Evolutionary conservation across 1,139 yeast genomes (phyloP), one percentile per base, ranked within the genome.

Genomic region (Zygotorulaspora mrakii): DNA sequence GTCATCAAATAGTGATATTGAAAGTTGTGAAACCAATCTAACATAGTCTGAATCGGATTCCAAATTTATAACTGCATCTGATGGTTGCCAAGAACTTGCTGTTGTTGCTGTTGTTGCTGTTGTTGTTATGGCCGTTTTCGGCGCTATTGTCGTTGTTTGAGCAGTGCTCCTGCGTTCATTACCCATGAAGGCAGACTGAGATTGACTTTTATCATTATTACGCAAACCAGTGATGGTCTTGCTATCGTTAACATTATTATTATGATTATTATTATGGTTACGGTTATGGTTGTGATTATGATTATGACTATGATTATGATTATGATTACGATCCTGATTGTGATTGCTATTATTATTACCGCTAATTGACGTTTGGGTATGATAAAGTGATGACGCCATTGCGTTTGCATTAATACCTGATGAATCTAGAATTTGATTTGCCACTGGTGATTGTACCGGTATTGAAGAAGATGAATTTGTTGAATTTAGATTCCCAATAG

Each of bases 1-100:
- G 18, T 53, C 55, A 17, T 53, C 57, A 29, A 53, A 53, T 9
- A 53, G 33, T 1, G 45, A 38, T 5, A 52, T 46, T 1, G 51
- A 45, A 5, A 40, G 16, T 18, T 42, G 49, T 6, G 42, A 31
- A 3, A 46, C 25, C 5, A 43, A 16, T 18, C 27, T 45, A 10
- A 18, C 22, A 18, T 18, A 28, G 4, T 37, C 40, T 6, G 31
- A 40, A 11, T 39, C 46, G n/a, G 25, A 31, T 3, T 27, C 31
- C 6, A 5, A 10, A 10, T 16, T 21, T 4, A 39, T 26, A 20
- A 28, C 27, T 20, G n/a, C n/a, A n/a, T n/a, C n/a, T n/a, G n/a
- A n/a, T n/a, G n/a, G 23, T 20, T 20, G 10, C 10, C 23, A 20
- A 7, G n/a, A n/a, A 20, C 10, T 20, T 20, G 10, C 23, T 7